phyloP scores from a whole-genome alignment of 148 eudicot genomes.

The Euryodendron excelsum region DNA sequence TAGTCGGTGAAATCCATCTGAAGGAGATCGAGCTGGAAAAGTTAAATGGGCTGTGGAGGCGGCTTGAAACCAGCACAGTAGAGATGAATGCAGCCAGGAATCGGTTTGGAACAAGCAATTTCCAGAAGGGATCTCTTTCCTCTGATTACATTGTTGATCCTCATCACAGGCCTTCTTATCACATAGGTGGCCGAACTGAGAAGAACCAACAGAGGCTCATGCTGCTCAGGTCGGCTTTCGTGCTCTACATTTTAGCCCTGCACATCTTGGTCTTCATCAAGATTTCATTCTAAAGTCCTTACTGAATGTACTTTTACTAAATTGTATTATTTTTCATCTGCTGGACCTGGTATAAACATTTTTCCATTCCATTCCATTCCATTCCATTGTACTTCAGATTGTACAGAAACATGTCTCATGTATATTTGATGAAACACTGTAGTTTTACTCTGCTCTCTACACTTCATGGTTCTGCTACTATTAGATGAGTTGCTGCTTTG shows the following conservation, averaged over 20 bases:
- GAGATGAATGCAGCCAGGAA: slow-evolving; percentile 69
- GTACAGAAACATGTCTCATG: slow-evolving; percentile 12
- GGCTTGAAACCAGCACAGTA: slow-evolving; percentile 43
- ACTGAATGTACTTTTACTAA: background rate
- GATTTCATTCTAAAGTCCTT: slow-evolving; percentile 52
- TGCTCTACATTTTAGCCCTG: slow-evolving; percentile 77
- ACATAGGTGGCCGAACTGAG: slow-evolving; percentile 57
- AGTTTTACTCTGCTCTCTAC: too few species aligned
- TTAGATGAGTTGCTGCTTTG: too few species aligned
- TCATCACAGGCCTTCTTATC: slow-evolving; percentile 46
- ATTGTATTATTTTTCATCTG: background rate
- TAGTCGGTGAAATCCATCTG: slow-evolving; percentile 68
- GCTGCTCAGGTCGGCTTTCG: slow-evolving; percentile 85
- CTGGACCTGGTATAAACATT: background rate
- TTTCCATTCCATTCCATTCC: too few species aligned
- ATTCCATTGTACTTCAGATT: background rate
- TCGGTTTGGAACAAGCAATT: slow-evolving; percentile 53
- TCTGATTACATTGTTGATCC: slow-evolving; percentile 53
- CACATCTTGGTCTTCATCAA: slow-evolving; percentile 83
- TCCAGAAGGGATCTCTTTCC: slow-evolving; percentile 37
- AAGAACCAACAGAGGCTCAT: slow-evolving; percentile 65
- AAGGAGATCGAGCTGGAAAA: slow-evolving; percentile 73
- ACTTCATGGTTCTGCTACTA: background rate
- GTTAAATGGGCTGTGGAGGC: slow-evolving; percentile 64
- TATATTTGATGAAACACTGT: slow-evolving; percentile 1